Evolutionary conservation across 1,139 yeast genomes (phyloP), one percentile per base, ranked within the genome.

Genomic region (Pneumocystis wakefieldiae): DNA sequence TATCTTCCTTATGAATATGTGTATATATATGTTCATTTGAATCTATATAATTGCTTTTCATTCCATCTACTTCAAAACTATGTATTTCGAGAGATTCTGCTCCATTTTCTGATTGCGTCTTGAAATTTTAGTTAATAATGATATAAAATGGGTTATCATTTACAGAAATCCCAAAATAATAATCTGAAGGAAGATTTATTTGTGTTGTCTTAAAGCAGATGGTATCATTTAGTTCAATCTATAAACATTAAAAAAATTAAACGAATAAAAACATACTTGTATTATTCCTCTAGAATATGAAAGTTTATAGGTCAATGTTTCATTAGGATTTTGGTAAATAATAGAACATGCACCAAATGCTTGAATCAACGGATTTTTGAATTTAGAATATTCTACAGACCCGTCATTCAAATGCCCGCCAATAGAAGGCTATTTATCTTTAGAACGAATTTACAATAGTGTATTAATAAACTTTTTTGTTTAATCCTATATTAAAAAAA

Each of bases 401-500:
- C 76, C 77, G 64, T 76, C 78, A 63, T 75, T 76, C 62, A 76
- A 67, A 66, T 75, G 76, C 14, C 75, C 78, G 19, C 76, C 70
- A 32, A 75, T 67, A 14, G 74, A 69, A 19, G 76, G 76, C 59
- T 57, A 39, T 3, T 24, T 2, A 24, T 19, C 17, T 48, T 48
- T 48, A 24, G n/a, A 48, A 48, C 14, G 12, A 19, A 24, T 76
- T 57, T 57, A 57, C 19, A 10, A 57, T 35, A 24, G 12, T 24
- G 14, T 57, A 29, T 19, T 37, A 24, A 37, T 15, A n/a, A 7
- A 57, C 63, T n/a, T 60, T 57, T 7, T 66, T 66, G 64, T 69
- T 69, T 28, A 61, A 37, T 63, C 68, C 67, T 61, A 72, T 65
- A 67, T 75, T 77, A 57, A 76, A 65, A 62, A 74, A 68, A 24